phyloP scores from a whole-genome alignment of 2,329 filamentous ascomycete genomes.

The Xylaria sp. region DNA sequence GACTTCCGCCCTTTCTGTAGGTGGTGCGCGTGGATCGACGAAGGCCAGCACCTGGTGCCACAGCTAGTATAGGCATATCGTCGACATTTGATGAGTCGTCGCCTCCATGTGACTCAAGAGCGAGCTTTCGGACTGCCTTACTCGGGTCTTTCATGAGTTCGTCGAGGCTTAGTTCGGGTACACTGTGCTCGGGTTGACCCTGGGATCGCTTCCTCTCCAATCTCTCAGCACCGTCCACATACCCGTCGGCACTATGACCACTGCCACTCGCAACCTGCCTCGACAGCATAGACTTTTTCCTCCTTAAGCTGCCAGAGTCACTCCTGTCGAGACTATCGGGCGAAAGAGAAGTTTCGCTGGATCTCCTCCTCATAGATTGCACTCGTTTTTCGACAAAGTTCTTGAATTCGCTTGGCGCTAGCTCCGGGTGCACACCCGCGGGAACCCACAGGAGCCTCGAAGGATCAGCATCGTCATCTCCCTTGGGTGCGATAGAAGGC shows the following conservation, averaged over 20 bases:
- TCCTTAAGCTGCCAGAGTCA: slow-evolving; percentile 72
- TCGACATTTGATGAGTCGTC: slow-evolving; percentile 60
- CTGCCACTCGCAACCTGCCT: slow-evolving; percentile 83
- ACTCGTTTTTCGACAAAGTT: slow-evolving; percentile 94
- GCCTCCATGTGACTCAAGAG: slow-evolving; percentile 62
- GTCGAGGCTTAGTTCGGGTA: slow-evolving; percentile 76
- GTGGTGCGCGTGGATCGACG: slow-evolving; percentile 92
- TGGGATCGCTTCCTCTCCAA: slow-evolving; percentile 78
- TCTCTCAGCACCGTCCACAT: slow-evolving; percentile 84
- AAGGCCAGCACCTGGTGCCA: slow-evolving; percentile 79
- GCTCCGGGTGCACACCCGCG: slow-evolving; percentile 89
- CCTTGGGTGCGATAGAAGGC: slow-evolving; percentile 76
- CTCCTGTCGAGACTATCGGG: slow-evolving; percentile 64
- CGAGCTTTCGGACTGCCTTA: slow-evolving; percentile 74
- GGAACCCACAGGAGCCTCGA: slow-evolving; percentile 95
- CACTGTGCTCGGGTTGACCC: slow-evolving; percentile 56
- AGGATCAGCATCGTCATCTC: slow-evolving; percentile 83
- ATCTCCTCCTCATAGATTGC: slow-evolving; percentile 86
- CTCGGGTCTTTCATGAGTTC: slow-evolving; percentile 83
- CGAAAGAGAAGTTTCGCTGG: slow-evolving; percentile 75
- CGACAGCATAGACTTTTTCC: slow-evolving; percentile 97
- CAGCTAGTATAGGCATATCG: slow-evolving; percentile 87
- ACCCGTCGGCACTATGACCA: slow-evolving; percentile 67
- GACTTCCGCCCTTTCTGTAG: slow-evolving; percentile 85
- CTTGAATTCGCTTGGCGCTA: slow-evolving; percentile 96